phyloP scores from a whole-genome alignment of 108 stramenopile species.

The Cylindrotheca fusiformis region DNA sequence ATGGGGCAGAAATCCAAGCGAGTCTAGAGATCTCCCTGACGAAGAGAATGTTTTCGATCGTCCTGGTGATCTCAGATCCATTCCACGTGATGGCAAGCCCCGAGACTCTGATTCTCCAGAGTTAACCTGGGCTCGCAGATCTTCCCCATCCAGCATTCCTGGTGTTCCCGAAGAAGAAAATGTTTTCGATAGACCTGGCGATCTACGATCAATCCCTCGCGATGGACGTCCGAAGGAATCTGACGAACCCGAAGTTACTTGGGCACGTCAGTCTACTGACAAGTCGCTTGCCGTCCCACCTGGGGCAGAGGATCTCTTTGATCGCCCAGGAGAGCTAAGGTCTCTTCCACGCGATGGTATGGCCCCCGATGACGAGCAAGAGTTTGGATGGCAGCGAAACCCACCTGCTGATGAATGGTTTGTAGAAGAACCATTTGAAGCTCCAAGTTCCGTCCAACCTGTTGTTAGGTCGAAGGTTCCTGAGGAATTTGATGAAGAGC shows the following conservation, averaged over 20 bases:
- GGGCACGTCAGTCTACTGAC: constrained; percentile 9
- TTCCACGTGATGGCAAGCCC: constrained; percentile 28
- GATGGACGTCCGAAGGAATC: constrained; percentile 9
- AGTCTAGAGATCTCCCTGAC: constrained; percentile 1
- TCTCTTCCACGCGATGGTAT: constrained; percentile 28
- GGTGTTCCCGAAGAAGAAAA: constrained; percentile 17
- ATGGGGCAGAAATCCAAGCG: constrained; percentile 16
- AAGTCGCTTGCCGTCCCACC: background rate
- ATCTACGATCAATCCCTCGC: constrained; percentile 20
- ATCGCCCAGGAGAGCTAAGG: constrained; percentile 17
- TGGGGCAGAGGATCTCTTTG: constrained; percentile 11
- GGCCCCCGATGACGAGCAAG: constrained; percentile 4
- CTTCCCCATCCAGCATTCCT: constrained; percentile 4
- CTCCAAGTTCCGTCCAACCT: constrained; percentile 3
- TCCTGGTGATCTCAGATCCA: constrained; percentile 23
- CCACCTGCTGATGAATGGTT: background rate
- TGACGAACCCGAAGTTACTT: constrained; percentile 14
- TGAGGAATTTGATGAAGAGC: constrained; percentile 1
- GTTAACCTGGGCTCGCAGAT: constrained; percentile 15
- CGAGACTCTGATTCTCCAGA: constrained; percentile 8
- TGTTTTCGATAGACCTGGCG: constrained; percentile 17
- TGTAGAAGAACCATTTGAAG: constrained; percentile 13
- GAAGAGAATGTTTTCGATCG: constrained; percentile 14
- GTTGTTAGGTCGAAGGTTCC: constrained; percentile 2
- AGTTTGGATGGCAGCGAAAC: constrained; percentile 3